Evolutionary conservation across 192 early-diverging fungal genomes (phyloP), one percentile per base, ranked within the genome.

Genomic region (Coemansia sp.): DNA sequence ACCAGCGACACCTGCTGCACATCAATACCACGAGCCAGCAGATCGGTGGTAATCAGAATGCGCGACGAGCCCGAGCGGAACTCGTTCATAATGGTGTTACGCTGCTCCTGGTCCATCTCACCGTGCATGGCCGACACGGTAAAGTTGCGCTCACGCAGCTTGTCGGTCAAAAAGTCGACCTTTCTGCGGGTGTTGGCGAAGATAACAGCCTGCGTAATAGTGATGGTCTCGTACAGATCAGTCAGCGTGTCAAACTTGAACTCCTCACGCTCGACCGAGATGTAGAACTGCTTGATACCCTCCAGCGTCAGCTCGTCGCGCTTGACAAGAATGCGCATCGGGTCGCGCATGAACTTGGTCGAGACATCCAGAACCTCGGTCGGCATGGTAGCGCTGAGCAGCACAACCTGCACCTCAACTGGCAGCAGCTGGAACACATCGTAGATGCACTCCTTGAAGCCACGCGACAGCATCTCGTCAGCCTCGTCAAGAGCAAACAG

Each of bases 151-250:
- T 84, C 85, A 63, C 85, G 87, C 77, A 98, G 89, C 83, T 98
- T 92, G 74, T 99, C 96, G 60, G 96, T 98, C 64, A 99, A 82
- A 90, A 92, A 98, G 86, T 99, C 96, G 61, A 98, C 95, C 90
- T 97, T 99, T 87, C 95, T 92, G 73, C 94, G 88, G 70, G 95
- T 98, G 87, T 99, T 99, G 87, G 95, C 96, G 88, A 98, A 99
- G 73, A 99, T 98, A 70, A 99, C 94, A 31, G 96, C 96, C 86
- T 98, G 96, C 64, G 96, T 94, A 76, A 97, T 93, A 64, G 90
- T 97, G 76, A 99, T 87, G 50, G 95, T 95, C 71, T 98, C 94
- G 86, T 98, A 99, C 62, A 99, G 82, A 82, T 99, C 97, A 72
- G 92, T 94, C 56, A 99, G 86, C 47, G 97, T 98, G 81, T 97